Percentiles rank a stretch among this genome's conserved stretches.
Evolutionary conservation across 176 grass and related monocot species (phyloP).

Genomic region (Eragrostis nindensis): DNA sequence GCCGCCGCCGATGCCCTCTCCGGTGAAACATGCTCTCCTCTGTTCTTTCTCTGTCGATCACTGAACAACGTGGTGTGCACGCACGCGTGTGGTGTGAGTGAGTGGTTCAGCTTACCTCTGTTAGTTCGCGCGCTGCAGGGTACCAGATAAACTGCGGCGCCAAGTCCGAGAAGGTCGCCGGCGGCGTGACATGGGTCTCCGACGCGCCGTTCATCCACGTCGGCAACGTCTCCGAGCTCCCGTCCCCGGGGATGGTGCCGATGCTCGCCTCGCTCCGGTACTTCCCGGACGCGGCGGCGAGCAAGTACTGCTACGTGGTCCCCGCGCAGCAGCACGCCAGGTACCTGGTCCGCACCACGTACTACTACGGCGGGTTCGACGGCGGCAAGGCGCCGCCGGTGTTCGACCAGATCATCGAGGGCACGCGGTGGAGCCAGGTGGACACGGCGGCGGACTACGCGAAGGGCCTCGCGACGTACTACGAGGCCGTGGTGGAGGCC

Average conservation of each 20-base stretch:
- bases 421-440: slow-evolving; percentile 76
- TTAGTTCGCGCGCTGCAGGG: slow-evolving; percentile 31
- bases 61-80: background rate
- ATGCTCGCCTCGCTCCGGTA: slow-evolving; percentile 65
- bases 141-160: slow-evolving; percentile 80
- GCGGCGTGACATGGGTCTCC: slow-evolving; percentile 55
- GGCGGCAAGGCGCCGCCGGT: slow-evolving; percentile 55
- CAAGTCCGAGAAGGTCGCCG: slow-evolving; percentile 10
- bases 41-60: background rate
- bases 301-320: slow-evolving; percentile 80
- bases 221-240: slow-evolving; percentile 42
- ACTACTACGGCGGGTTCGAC: slow-evolving; percentile 89
- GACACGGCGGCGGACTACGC: slow-evolving; percentile 63
- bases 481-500: slow-evolving; percentile 60
- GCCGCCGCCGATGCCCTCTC: slow-evolving; percentile 16
- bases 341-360: slow-evolving; percentile 80
- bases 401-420: slow-evolving; percentile 83
- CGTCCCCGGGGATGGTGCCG: slow-evolving; percentile 11
- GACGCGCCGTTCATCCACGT: slow-evolving; percentile 57
- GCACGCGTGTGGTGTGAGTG: too few relatives aligned
- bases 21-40: background rate
- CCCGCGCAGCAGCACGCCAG: slow-evolving; percentile 40
- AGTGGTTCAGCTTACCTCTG: too few relatives aligned
- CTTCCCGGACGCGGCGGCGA: slow-evolving; percentile 61
- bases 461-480: slow-evolving; percentile 67